Evolutionary conservation across 1,284 basidiomycete species (phyloP), one percentile per base, ranked within the genome.

Genomic region (Volvariella surrecta): DNA sequence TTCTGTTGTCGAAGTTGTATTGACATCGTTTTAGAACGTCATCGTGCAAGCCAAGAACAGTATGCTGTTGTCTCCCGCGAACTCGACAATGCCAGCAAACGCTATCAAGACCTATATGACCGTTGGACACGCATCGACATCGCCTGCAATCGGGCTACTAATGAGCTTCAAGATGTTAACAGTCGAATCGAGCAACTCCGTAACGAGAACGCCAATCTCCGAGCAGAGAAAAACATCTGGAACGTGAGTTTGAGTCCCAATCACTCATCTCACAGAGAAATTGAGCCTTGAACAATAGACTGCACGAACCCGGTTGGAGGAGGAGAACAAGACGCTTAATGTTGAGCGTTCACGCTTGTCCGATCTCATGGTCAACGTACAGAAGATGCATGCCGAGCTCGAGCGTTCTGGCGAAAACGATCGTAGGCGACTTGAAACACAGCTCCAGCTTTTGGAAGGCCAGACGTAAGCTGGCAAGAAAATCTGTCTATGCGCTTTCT

Each of bases 171-270:
- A 31, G 60, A 69, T 16, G 69, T 79, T 2, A 77, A 74, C 46
- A 66, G 70, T 24, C 68, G 71, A 10, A 61, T 82, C 20, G 88
- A 92, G 47, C 79, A 85, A 46, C 66, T 90, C 31, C 79, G 89
- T 4, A 90, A 87, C 51, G 92, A 96, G 55, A 77, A 73, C 47
- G 84, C 89, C 1, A 91, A 87, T 54, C 73, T 95, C 22, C 78
- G 84, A 21, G 90, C 91, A 0, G 94, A 97, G 71, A 92, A 90
- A 69, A 85, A 83, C 54, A 86, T 93, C 34, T 91, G 86, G 85
- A 87, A 89, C 79, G 89, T 88, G 42, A 41, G 79, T 59, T 4
- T 19, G 15, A 7, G 4, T 15, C n/a, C 6, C 6, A 15, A 7
- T 16, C 15, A 35, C 8, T n/a, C n/a, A n/a, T n/a, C n/a, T n/a